A percentile compares a stretch with the other conserved stretches of the same genome.
phyloP scores from a whole-genome alignment of 768 basidiomycete genomes.

The Vararia minispora region DNA sequence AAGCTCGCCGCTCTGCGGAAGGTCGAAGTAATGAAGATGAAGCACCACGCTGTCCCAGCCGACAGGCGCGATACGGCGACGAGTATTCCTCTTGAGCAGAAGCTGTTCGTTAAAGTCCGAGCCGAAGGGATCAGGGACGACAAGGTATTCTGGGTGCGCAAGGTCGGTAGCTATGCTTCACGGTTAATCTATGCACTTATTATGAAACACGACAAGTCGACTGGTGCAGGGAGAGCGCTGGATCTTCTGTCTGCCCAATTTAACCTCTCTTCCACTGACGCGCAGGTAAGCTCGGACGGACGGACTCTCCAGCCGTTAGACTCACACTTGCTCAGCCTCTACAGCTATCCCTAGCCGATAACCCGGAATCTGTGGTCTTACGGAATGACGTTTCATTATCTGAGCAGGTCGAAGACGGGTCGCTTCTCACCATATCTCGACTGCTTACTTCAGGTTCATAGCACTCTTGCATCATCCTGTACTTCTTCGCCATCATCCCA shows the following conservation, averaged over 20 bases:
- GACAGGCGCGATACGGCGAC: slow-evolving; percentile 45
- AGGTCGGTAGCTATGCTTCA: slow-evolving; percentile 31
- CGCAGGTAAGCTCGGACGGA: too few species aligned
- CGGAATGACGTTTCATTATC: slow-evolving; percentile 38
- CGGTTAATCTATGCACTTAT: background rate
- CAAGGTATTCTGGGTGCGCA: slow-evolving; percentile 57
- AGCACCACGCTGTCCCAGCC: slow-evolving; percentile 52
- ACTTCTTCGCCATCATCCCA: too few species aligned
- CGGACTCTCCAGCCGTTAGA: too few species aligned
- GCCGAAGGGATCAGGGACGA: slow-evolving; percentile 24
- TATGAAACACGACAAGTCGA: slow-evolving; percentile 26
- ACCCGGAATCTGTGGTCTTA: slow-evolving; percentile 22
- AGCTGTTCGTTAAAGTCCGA: slow-evolving; percentile 44
- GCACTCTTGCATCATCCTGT: too few species aligned
- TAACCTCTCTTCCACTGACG: slow-evolving; percentile 16
- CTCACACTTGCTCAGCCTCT: slow-evolving; percentile 35
- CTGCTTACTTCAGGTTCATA: slow-evolving; percentile 2
- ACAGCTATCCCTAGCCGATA: slow-evolving; percentile 23
- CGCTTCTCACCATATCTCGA: slow-evolving; percentile 13
- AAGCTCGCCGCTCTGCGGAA: slow-evolving; percentile 44
- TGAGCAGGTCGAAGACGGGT: slow-evolving; percentile 45
- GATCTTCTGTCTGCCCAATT: slow-evolving; percentile 39
- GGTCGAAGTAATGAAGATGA: slow-evolving; percentile 64
- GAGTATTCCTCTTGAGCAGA: slow-evolving; percentile 38
- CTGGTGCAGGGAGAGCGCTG: slow-evolving; percentile 48